Conservation (phyloP, 2,329 filamentous ascomycete species). For the Alternaria rosae region DNA sequence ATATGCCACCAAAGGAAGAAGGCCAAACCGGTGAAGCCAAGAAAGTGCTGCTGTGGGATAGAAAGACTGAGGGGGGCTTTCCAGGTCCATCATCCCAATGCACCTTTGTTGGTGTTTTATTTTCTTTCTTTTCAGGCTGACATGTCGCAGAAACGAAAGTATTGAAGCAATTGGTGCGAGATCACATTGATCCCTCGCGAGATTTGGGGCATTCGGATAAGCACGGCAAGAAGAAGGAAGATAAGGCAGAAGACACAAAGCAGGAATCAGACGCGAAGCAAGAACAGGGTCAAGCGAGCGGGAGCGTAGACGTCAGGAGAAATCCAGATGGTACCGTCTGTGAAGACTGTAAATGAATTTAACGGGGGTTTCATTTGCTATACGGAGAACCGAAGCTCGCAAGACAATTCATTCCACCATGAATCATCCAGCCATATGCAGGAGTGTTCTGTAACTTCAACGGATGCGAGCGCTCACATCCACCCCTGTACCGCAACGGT, state of each 20-base stretch:
- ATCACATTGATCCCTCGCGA: conserved; percentile 79
- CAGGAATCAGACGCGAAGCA: not conserved
- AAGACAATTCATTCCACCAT: not conserved
- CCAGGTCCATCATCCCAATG: conserved; percentile 60
- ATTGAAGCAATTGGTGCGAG: conserved; percentile 82
- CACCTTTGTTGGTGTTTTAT: too few species aligned
- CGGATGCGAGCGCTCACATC: not conserved
- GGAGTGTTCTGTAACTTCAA: not conserved
- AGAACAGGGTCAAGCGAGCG: not conserved
- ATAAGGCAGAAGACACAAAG: conserved; percentile 11
- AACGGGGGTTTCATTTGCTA: not conserved
- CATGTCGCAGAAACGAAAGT: conserved; percentile 75
- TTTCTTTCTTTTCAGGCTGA: too few species aligned
- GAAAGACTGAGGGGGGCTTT: conserved; percentile 86
- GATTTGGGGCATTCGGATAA: conserved; percentile 76
- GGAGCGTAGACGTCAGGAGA: conserved; percentile 29
- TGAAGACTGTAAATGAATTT: conserved; percentile 45
- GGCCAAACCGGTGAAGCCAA: conserved; percentile 38
- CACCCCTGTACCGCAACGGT: not conserved
- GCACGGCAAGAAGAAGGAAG: conserved; percentile 46
- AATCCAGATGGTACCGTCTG: conserved; percentile 48
- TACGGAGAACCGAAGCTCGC: not conserved
- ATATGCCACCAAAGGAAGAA: conserved; percentile 21
- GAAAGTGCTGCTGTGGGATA: conserved; percentile 80
- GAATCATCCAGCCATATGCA: too few species aligned